Percentiles rank a stretch among this genome's conserved stretches.
phyloP scores from a whole-genome alignment of 2,329 filamentous ascomycete species.

The Chrysoporthe austroafricana region DNA sequence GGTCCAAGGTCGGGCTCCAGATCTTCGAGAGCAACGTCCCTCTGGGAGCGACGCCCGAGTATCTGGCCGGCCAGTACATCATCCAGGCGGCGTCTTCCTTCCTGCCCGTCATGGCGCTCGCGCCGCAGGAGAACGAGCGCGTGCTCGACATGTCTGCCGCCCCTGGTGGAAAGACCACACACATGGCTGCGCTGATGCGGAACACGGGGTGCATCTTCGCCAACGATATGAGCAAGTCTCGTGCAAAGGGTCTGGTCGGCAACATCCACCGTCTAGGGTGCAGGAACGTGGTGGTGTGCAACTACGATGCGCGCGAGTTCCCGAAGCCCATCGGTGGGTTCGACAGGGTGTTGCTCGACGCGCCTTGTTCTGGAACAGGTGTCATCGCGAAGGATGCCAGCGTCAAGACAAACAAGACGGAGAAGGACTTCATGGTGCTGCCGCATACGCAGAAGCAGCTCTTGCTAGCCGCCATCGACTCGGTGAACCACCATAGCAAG shows the following conservation, averaged over 20 bases:
- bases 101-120: conserved; percentile 95
- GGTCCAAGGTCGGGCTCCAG: conserved; percentile 97
- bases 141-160: conserved; percentile 93
- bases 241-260: conserved; percentile 95
- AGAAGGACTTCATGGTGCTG: conserved; percentile 89
- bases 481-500: conserved; percentile 86
- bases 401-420: conserved; percentile 98
- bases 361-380: conserved; percentile 93
- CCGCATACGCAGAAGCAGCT: conserved; percentile 96
- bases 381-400: conserved; percentile 97
- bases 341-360: conserved; percentile 90
- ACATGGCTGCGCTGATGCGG: conserved; percentile 95
- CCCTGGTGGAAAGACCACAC: conserved; percentile 94
- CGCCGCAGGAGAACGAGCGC: conserved; percentile 89
- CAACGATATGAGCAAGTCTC: conserved; percentile 92
- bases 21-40: conserved; percentile 88
- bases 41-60: conserved; percentile 94
- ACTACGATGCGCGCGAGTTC: conserved; percentile 93
- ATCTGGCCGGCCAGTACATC: conserved; percentile 96
- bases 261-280: conserved; percentile 95
- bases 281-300: conserved; percentile 93
- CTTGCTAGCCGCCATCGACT: conserved; percentile 90
- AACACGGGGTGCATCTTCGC: conserved; percentile 96
- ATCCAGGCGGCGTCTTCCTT: conserved; percentile 96
- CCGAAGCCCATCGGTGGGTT: conserved; percentile 95